Evolutionary conservation across 2,329 filamentous ascomycete species (phyloP).

Genomic region (Cladosporium halotolerans): DNA sequence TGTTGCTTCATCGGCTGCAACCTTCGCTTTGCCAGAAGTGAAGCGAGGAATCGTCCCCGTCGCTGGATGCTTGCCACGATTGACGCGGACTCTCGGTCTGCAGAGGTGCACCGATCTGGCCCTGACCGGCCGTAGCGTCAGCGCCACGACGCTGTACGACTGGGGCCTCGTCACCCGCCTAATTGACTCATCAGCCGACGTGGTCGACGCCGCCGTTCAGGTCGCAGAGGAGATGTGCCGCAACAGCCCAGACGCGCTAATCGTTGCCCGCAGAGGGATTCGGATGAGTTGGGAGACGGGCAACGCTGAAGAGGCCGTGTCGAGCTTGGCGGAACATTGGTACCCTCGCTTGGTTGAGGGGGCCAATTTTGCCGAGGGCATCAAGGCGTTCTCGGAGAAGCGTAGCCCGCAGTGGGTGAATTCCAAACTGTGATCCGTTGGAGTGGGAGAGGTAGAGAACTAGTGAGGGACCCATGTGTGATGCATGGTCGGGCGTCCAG

Average conservation of each 20-base stretch:
- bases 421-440: conserved; percentile 36
- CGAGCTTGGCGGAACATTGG: conserved; percentile 37
- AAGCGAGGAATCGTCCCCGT: conserved; percentile 50
- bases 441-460: background rate
- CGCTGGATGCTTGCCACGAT: conserved; percentile 47
- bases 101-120: conserved; percentile 46
- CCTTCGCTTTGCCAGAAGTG: conserved; percentile 50
- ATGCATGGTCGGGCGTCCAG: too few relatives aligned
- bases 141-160: conserved; percentile 38
- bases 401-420: conserved; percentile 45
- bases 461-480: background rate
- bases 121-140: conserved; percentile 41
- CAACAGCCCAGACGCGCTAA: conserved; percentile 35
- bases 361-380: conserved; percentile 46
- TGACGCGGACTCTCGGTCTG: conserved; percentile 44
- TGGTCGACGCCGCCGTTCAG: conserved; percentile 33
- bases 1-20: conserved; percentile 46
- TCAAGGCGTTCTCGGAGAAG: conserved; percentile 49
- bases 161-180: conserved; percentile 32
- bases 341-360: conserved; percentile 39
- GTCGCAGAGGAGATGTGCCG: conserved; percentile 33
- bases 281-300: conserved; percentile 36
- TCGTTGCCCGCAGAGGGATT: conserved; percentile 37
- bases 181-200: conserved; percentile 27
- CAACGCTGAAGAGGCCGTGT: conserved; percentile 35